phyloP scores from a whole-genome alignment of 345 rosid species.

The Erysimum cheiranthoides region DNA sequence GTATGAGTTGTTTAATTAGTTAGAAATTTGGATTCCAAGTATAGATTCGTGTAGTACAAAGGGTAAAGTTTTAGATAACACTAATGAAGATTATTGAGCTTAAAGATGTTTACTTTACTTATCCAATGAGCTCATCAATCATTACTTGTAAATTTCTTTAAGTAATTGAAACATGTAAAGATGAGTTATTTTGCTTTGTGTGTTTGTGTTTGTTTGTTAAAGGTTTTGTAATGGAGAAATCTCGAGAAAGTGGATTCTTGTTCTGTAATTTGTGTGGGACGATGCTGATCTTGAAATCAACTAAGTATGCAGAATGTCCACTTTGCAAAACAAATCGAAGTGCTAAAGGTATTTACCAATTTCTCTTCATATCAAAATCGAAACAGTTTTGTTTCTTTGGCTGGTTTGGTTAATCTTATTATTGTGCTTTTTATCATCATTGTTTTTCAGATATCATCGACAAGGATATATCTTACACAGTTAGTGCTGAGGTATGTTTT shows the following conservation, averaged over 20 bases:
- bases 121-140: not conserved
- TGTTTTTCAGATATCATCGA: constrained; percentile 36
- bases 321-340: constrained; percentile 22
- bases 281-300: constrained; percentile 40
- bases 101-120: not conserved
- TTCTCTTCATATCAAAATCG: not conserved
- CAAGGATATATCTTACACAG: constrained; percentile 38
- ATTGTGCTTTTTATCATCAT: not conserved
- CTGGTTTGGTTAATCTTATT: constrained; percentile 4
- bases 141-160: not conserved
- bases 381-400: constrained; percentile 8
- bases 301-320: constrained; percentile 40
- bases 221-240: constrained; percentile 39
- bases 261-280: constrained; percentile 45
- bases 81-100: constrained; percentile 47
- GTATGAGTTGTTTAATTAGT: not conserved
- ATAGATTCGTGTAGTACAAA: constrained; percentile 19
- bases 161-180: constrained; percentile 2
- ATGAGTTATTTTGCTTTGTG: not conserved
- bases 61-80: constrained; percentile 50
- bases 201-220: not conserved
- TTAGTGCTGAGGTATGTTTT: constrained; percentile 36
- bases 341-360: constrained; percentile 26
- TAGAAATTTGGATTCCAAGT: not conserved
- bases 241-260: constrained; percentile 41